Base-by-base conservation (phyloP, 768 basidiomycete genomes). In the Mycena pura region DNA sequence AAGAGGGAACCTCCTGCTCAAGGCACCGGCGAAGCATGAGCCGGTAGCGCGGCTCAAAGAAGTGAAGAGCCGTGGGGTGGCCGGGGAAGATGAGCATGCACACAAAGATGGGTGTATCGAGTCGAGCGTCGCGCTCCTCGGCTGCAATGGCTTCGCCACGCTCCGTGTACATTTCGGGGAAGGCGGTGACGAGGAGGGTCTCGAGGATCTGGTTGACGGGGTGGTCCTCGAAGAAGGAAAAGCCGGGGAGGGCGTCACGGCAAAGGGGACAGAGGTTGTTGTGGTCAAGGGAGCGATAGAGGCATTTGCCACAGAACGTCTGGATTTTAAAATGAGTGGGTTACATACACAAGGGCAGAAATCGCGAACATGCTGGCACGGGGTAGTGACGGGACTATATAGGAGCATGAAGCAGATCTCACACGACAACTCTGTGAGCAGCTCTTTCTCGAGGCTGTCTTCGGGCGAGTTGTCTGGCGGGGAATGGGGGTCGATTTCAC, bases 11-110 rank as follows among this genome's bases (percentile, higher is more conserved):
- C 5, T 85, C 79, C 15, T 83, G 86, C 68, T 93, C 89, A 57
- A 98, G 88, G 72, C 92, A 95, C n/a, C 96, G 88, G 22, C 96
- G 91, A 53, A 99, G 89, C 96, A 99, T 98, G 49, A 99, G 83
- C 7, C 96, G 90, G 73, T 98, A 96, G 68, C 92, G 84, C 0
- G 96, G 96, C 73, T 99, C 96, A 72, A 93, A 98, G 70, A 99
- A 89, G 74, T 97, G 95, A 15, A 99, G 79, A 54, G 90, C 81
- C 45, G 91, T 95, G 38, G 94, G 95, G 78, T 95, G 87, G 56
- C 90, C 91, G 2, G 96, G 96, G 77, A 97, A 99, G 44, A 89
- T 87, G 48, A 97, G 86, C 40, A 91, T 91, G 72, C 90, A 92
- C 64, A 95, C 86, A 68, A 98, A 96, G 62, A 99, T 90, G 56